phyloP scores from a whole-genome alignment of 2,329 filamentous ascomycete genomes.

The Endoconidiophora laricicola region DNA sequence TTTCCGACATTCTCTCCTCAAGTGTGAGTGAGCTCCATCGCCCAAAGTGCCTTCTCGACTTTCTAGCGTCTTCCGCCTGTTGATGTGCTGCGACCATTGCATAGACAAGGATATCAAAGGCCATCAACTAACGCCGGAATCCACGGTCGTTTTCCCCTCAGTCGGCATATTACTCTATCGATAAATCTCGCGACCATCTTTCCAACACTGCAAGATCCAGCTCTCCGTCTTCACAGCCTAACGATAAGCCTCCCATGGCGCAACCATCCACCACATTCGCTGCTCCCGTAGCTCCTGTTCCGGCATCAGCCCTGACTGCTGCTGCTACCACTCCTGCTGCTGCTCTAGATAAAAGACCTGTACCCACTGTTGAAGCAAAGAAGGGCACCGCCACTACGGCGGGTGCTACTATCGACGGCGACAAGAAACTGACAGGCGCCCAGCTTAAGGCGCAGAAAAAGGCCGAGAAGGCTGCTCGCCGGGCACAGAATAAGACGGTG shows the following conservation, averaged over 20 bases:
- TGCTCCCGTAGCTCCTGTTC: background rate
- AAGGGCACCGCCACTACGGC: background rate
- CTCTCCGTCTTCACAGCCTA: too few relatives aligned
- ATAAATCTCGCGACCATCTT: too few relatives aligned
- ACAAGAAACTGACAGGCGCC: constrained; percentile 50
- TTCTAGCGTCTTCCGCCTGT: too few relatives aligned
- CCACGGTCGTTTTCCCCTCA: too few relatives aligned
- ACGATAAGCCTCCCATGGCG: background rate
- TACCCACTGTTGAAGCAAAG: background rate
- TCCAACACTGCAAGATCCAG: too few relatives aligned
- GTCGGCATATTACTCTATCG: too few relatives aligned
- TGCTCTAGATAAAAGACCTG: background rate
- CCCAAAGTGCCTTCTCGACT: background rate
- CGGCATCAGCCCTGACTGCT: background rate
- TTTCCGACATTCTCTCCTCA: background rate
- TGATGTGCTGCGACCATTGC: too few relatives aligned
- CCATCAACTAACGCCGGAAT: too few relatives aligned
- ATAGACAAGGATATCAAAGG: too few relatives aligned
- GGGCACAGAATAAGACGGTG: constrained; percentile 52
- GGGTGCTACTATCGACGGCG: constrained; percentile 15
- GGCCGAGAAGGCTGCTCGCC: constrained; percentile 75
- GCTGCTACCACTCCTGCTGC: background rate
- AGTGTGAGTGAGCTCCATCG: background rate
- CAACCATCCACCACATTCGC: constrained; percentile 3
- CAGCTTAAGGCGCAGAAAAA: constrained; percentile 81